Conservation (phyloP, 2,329 filamentous ascomycete species). For the Cercospora canescens region DNA sequence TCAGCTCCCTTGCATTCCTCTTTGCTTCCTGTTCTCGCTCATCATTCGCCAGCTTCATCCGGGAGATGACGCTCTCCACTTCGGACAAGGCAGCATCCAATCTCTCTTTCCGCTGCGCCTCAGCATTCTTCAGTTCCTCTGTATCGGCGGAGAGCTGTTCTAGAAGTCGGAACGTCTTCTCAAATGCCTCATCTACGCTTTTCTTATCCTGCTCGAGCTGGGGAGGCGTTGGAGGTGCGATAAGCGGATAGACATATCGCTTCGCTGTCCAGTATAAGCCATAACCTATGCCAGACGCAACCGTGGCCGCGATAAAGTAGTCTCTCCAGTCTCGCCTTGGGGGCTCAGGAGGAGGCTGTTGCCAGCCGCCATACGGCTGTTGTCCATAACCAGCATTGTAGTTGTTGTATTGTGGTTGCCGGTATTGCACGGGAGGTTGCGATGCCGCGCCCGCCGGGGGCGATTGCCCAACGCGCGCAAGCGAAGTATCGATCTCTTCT, state of each 20-base stretch:
- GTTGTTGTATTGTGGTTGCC: slow-evolving; percentile 38
- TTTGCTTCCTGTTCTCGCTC: slow-evolving; percentile 85
- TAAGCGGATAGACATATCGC: slow-evolving; percentile 88
- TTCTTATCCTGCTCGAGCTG: slow-evolving; percentile 94
- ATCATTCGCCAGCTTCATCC: slow-evolving; percentile 78
- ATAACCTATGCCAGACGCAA: slow-evolving; percentile 85
- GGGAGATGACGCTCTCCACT: slow-evolving; percentile 77
- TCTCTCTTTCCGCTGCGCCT: slow-evolving; percentile 78
- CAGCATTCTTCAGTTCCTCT: slow-evolving; percentile 79
- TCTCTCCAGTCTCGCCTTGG: slow-evolving; percentile 93
- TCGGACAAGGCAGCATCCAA: slow-evolving; percentile 80
- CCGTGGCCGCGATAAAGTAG: slow-evolving; percentile 99
- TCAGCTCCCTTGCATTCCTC: slow-evolving; percentile 82
- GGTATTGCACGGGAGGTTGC: slow-evolving; percentile 44
- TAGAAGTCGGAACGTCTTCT: slow-evolving; percentile 84
- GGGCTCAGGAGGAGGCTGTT: slow-evolving; percentile 53
- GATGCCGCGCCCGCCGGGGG: slow-evolving; percentile 44
- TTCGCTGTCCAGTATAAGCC: slow-evolving; percentile 86
- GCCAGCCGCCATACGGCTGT: slow-evolving; percentile 44
- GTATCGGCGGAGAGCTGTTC: slow-evolving; percentile 93
- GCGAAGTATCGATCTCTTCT: slow-evolving; percentile 85
- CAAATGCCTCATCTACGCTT: slow-evolving; percentile 88
- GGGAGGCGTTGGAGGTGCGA: slow-evolving; percentile 89
- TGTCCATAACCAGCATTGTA: slow-evolving; percentile 34
- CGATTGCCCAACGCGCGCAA: slow-evolving; percentile 71